Evolutionary conservation across 257 asterid genomes (phyloP).

Genomic region (Phtheirospermum japonicum): DNA sequence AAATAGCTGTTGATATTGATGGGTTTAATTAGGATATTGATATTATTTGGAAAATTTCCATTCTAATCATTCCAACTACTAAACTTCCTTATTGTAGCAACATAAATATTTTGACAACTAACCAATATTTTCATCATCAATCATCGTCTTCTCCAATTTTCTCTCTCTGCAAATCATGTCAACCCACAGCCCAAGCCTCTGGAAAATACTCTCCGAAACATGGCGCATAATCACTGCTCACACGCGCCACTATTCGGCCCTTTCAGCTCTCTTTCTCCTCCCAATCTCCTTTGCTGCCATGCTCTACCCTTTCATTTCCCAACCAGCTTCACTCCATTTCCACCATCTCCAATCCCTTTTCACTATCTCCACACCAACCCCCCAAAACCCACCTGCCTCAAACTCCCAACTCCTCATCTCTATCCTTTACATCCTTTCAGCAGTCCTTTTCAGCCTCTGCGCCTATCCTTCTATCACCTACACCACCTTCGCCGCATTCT

Average conservation of each 20-base stretch:
- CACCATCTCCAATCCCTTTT: constrained; percentile 28
- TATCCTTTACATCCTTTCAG: constrained; percentile 30
- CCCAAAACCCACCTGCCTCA: neutral
- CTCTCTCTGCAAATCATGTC: constrained; percentile 32
- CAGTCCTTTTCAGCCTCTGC: constrained; percentile 33
- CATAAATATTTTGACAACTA: too few species aligned
- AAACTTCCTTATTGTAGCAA: neutral
- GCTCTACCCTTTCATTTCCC: constrained; percentile 41
- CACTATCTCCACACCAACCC: constrained; percentile 24
- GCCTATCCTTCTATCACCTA: constrained; percentile 53
- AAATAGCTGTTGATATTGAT: neutral
- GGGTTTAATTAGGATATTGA: neutral
- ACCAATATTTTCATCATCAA: neutral
- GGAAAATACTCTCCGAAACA: constrained; percentile 58
- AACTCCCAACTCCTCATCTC: constrained; percentile 22
- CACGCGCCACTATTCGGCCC: constrained; percentile 61
- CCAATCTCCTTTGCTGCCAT: constrained; percentile 46
- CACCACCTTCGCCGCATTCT: constrained; percentile 57
- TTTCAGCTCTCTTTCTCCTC: constrained; percentile 56
- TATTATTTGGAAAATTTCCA: neutral
- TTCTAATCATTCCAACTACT: neutral
- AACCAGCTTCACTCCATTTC: constrained; percentile 30
- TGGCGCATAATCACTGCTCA: constrained; percentile 56
- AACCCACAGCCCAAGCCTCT: too few species aligned
- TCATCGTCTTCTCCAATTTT: neutral